Percentiles rank a stretch among this genome's conserved stretches.
Evolutionary conservation across 345 rosid species (phyloP).

Genomic region (Barbarea vulgaris): DNA sequence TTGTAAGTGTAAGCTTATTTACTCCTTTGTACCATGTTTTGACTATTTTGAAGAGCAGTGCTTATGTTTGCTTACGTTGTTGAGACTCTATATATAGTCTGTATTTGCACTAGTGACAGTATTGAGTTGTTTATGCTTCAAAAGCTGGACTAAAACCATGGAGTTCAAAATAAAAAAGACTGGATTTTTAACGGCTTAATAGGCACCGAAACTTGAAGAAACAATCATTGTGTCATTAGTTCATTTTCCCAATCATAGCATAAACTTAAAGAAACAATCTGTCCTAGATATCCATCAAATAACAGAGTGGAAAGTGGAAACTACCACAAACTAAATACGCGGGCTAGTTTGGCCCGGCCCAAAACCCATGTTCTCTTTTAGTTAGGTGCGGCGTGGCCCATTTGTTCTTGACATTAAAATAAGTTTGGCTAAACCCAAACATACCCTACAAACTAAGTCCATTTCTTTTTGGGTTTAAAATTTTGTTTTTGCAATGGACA

Average conservation of each 20-base stretch:
- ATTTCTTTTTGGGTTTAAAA: neutral
- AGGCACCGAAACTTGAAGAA: neutral
- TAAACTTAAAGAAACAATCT: neutral
- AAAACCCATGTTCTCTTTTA: neutral
- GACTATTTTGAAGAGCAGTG: neutral
- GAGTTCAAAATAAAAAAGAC: neutral
- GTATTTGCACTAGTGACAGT: too few relatives aligned
- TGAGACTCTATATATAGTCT: neutral
- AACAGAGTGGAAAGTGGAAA: neutral
- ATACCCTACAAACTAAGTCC: neutral
- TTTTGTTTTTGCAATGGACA: neutral
- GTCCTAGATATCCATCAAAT: neutral
- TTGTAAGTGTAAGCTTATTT: neutral
- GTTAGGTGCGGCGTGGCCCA: neutral
- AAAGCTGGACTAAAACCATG: neutral
- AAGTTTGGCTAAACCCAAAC: neutral
- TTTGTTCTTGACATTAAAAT: neutral
- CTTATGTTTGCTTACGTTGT: neutral
- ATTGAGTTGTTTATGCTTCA: neutral
- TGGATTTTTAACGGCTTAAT: neutral
- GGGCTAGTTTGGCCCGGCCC: neutral
- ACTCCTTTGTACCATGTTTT: neutral
- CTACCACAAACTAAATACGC: neutral
- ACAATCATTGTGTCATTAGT: neutral
- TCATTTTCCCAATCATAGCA: neutral